phyloP scores from a whole-genome alignment of 768 basidiomycete species.

The Pisolithus albus region DNA sequence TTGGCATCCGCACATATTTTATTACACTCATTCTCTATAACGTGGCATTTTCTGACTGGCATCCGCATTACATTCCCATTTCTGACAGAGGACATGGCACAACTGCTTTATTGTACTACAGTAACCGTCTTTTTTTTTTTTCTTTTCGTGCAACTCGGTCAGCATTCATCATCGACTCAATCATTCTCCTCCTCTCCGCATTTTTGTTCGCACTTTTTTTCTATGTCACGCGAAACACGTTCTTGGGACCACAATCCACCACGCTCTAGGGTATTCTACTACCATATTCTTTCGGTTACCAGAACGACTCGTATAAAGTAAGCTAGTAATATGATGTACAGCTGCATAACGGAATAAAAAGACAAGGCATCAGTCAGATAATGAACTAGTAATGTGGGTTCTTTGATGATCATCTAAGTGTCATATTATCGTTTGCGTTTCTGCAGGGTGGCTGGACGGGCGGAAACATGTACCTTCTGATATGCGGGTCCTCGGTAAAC shows the following conservation, averaged over 20 bases:
- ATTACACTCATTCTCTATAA: background rate
- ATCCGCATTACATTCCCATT: background rate
- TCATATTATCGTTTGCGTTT: too few species aligned
- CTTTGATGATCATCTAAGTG: too few species aligned
- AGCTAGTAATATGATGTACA: background rate
- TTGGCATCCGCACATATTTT: background rate
- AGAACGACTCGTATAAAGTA: background rate
- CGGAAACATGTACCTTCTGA: too few species aligned
- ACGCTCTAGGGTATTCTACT: background rate
- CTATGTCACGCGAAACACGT: background rate
- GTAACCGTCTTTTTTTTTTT: background rate
- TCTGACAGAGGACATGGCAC: background rate
- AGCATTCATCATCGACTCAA: background rate
- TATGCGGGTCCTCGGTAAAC: too few species aligned
- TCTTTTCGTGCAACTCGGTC: too few species aligned
- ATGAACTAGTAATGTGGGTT: too few species aligned
- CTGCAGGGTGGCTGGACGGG: too few species aligned
- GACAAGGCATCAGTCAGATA: background rate
- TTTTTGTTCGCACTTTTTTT: background rate
- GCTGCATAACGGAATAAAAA: constrained; percentile 1
- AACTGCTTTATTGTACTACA: background rate
- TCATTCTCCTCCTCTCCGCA: background rate
- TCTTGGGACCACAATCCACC: background rate
- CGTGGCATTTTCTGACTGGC: background rate
- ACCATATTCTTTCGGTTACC: background rate